phyloP scores from a whole-genome alignment of 176 grass and related monocot genomes.

The Oryza glaberrima region DNA sequence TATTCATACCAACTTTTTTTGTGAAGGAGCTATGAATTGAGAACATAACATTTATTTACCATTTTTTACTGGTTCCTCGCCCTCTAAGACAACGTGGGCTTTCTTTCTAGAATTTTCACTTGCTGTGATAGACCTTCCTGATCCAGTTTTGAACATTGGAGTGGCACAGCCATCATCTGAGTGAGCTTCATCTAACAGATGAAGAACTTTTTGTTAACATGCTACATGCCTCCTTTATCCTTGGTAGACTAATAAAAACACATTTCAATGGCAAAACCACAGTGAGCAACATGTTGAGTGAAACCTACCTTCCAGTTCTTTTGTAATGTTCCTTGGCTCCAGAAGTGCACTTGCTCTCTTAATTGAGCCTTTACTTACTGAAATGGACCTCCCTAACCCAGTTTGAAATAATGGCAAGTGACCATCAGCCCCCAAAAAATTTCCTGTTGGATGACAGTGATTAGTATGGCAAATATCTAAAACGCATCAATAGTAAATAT shows the following conservation, averaged over 20 bases:
- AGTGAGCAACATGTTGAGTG: not conserved
- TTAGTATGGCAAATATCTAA: constrained; percentile 34
- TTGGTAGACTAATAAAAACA: not conserved
- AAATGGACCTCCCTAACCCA: constrained; percentile 48
- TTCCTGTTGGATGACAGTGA: constrained; percentile 35
- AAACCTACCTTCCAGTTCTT: constrained; percentile 59
- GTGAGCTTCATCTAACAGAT: constrained; percentile 55
- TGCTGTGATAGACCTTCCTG: constrained; percentile 47
- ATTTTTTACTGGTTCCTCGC: constrained; percentile 37
- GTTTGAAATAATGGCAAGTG: constrained; percentile 55
- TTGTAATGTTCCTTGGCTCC: constrained; percentile 63
- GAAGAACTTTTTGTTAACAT: constrained; percentile 2
- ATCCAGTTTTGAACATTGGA: constrained; percentile 52
- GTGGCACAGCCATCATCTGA: constrained; percentile 35
- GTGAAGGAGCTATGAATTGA: constrained; percentile 40
- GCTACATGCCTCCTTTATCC: not conserved
- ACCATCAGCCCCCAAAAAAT: constrained; percentile 23
- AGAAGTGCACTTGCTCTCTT: constrained; percentile 55
- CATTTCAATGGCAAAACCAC: constrained; percentile 1
- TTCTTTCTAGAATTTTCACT: constrained; percentile 51
- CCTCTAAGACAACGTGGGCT: constrained; percentile 43
- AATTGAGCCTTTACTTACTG: constrained; percentile 61
- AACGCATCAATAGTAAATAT: constrained; percentile 23
- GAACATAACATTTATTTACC: constrained; percentile 47
- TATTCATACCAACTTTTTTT: constrained; percentile 25